These are phyloP conservation scores for Cystobasidiaceae sp. DNA, from an alignment of 1,284 basidiomycete genomes.

Conservation along the genomic window DNA sequence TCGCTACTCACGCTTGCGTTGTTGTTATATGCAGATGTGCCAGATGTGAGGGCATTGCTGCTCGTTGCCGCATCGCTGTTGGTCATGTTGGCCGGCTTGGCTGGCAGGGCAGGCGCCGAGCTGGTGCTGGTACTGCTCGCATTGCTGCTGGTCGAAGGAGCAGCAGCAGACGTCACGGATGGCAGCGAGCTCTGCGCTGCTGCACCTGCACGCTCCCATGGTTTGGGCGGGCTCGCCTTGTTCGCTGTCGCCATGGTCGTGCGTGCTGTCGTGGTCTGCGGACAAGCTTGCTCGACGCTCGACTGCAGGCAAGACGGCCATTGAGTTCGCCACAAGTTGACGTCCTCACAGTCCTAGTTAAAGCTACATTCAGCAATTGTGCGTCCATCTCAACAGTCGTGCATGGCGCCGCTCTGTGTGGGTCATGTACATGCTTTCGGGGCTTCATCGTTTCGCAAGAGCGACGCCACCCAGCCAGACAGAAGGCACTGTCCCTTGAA, in stretches of 20 bases:
- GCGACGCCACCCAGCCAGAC: no score
- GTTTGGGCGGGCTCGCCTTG: constrained; percentile 76
- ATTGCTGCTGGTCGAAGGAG: constrained; percentile 37
- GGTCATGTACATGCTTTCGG: no score
- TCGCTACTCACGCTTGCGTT: background rate
- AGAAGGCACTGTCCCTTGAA: no score
- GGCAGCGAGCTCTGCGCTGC: constrained; percentile 49
- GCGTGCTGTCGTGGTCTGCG: background rate
- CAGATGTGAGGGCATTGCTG: background rate
- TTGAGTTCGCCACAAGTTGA: no score
- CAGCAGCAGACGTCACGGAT: constrained; percentile 43
- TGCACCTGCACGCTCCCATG: constrained; percentile 61
- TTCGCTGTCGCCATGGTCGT: constrained; percentile 9
- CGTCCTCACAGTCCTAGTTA: no score
- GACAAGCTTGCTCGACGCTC: background rate
- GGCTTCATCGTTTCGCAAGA: no score
- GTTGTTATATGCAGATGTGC: background rate
- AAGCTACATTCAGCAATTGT: no score
- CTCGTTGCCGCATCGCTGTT: constrained; percentile 43
- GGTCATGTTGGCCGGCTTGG: constrained; percentile 53
- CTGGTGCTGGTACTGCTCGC: constrained; percentile 36
- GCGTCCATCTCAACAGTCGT: no score
- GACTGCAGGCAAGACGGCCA: no score
- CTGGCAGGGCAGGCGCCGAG: constrained; percentile 50
- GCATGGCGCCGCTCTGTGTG: no score